These are phyloP conservation scores for Xerocomellus amylosporus DNA, from an alignment of 768 basidiomycete genomes.

Conservation along the genomic window DNA sequence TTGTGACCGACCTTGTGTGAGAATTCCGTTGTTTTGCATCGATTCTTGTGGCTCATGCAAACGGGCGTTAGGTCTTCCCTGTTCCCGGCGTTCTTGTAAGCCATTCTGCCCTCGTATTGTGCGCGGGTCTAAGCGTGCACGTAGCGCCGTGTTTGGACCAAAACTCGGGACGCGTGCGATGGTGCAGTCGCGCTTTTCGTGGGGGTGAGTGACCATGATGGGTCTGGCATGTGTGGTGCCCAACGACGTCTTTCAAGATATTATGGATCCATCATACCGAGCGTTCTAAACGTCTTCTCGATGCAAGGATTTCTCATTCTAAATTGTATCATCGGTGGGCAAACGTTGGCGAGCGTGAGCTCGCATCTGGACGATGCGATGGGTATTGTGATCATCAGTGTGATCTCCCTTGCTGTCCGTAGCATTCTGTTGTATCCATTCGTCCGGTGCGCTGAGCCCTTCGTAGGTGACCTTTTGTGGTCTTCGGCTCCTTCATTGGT, in stretches of 20 bases:
- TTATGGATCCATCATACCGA: slow-evolving; percentile 39
- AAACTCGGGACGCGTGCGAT: slow-evolving; percentile 57
- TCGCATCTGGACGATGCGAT: slow-evolving; percentile 28
- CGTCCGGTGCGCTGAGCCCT: not conserved
- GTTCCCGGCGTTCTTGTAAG: slow-evolving; percentile 41
- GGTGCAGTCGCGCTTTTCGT: slow-evolving; percentile 53
- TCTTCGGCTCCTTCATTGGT: slow-evolving; percentile 59
- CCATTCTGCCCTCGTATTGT: not conserved
- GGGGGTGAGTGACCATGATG: slow-evolving; percentile 37
- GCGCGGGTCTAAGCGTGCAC: not conserved
- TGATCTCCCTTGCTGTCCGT: slow-evolving; percentile 33
- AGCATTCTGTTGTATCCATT: not conserved
- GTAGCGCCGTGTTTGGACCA: slow-evolving; percentile 51
- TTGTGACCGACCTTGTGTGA: slow-evolving; percentile 46
- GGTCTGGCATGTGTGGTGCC: slow-evolving; percentile 5
- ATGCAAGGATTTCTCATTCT: slow-evolving; percentile 57
- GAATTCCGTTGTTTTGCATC: not conserved
- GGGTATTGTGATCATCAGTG: slow-evolving; percentile 34
- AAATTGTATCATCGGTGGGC: slow-evolving; percentile 61
- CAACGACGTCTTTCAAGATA: slow-evolving; percentile 30
- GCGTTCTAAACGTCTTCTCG: slow-evolving; percentile 47
- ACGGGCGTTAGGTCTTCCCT: slow-evolving; percentile 28
- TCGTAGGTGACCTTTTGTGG: slow-evolving; percentile 61
- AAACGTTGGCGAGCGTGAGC: slow-evolving; percentile 52
- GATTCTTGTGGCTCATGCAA: slow-evolving; percentile 1